These are phyloP conservation scores for Tylopilus orsonianus DNA, from an alignment of 1,284 basidiomycete genomes.

Conservation along the genomic window DNA sequence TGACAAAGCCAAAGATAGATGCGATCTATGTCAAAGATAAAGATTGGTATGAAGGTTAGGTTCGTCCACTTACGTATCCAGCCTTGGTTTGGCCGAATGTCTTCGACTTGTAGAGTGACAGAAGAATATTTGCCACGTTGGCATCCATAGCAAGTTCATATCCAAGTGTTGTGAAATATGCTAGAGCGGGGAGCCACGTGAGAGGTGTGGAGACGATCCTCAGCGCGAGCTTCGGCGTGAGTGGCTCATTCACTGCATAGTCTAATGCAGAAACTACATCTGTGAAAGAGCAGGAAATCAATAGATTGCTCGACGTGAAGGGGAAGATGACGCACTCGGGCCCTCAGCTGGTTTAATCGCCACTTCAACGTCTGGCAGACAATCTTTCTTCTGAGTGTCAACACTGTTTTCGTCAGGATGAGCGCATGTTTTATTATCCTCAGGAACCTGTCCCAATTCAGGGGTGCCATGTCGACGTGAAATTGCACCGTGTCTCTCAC, in stretches of 20 bases:
- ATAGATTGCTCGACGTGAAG: background rate
- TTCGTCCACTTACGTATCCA: constrained; percentile 44
- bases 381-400: constrained; percentile 18
- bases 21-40: constrained; percentile 34
- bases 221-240: constrained; percentile 40
- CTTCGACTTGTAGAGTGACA: constrained; percentile 37
- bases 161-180: constrained; percentile 56
- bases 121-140: constrained; percentile 51
- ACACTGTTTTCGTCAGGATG: background rate
- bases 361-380: constrained; percentile 25
- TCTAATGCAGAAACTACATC: constrained; percentile 37
- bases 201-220: constrained; percentile 44
- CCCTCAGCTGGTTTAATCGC: constrained; percentile 24
- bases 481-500: constrained; percentile 48
- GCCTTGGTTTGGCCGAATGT: constrained; percentile 49
- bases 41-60: background rate
- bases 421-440: background rate
- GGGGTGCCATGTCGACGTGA: background rate
- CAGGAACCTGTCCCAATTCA: background rate
- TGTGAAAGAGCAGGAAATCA: constrained; percentile 1
- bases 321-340: constrained; percentile 7
- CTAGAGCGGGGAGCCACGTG: constrained; percentile 62
- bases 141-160: constrained; percentile 61
- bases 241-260: constrained; percentile 49
- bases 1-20: constrained; percentile 50